A percentile compares a stretch with the other conserved stretches of the same genome.
Evolutionary conservation across 2,329 filamentous ascomycete genomes (phyloP).

Genomic region (Aspergillus brunneoviolaceus): DNA sequence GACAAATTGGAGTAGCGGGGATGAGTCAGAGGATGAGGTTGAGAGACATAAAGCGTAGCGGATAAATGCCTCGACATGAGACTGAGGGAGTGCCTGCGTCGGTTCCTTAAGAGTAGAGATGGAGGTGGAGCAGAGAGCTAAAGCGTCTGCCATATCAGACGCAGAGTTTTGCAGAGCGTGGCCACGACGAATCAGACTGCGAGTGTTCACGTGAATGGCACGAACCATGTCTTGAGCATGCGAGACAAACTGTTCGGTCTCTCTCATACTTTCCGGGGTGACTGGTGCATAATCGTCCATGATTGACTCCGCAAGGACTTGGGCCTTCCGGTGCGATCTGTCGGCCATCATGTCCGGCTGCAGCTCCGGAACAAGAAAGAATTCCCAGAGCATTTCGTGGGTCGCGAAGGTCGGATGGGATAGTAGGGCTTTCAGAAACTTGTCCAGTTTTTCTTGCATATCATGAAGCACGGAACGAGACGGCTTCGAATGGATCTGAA

Average conservation of each 20-base stretch:
- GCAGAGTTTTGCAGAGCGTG: slow-evolving; percentile 69
- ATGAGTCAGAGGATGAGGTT: slow-evolving; percentile 64
- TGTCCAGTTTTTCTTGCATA: slow-evolving; percentile 81
- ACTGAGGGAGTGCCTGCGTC: slow-evolving; percentile 63
- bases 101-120: slow-evolving; percentile 52
- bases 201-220: slow-evolving; percentile 77
- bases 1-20: slow-evolving; percentile 72
- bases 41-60: slow-evolving; percentile 66
- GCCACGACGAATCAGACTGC: slow-evolving; percentile 75
- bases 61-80: slow-evolving; percentile 69
- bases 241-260: slow-evolving; percentile 90
- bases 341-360: slow-evolving; percentile 87
- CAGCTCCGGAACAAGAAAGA: slow-evolving; percentile 93
- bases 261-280: slow-evolving; percentile 66
- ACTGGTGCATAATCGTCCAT: slow-evolving; percentile 86
- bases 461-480: slow-evolving; percentile 84
- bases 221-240: slow-evolving; percentile 89
- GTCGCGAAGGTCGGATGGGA: slow-evolving; percentile 89
- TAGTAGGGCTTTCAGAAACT: slow-evolving; percentile 82
- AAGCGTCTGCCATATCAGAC: slow-evolving; percentile 48
- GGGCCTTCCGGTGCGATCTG: slow-evolving; percentile 81
- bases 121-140: slow-evolving; percentile 44
- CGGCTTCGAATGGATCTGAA: slow-evolving; percentile 89
- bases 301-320: slow-evolving; percentile 77
- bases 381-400: slow-evolving; percentile 98